Evolutionary conservation across 2,329 filamentous ascomycete genomes (phyloP), one percentile per base, ranked within the genome.

Genomic region (Scytalidium sp.): DNA sequence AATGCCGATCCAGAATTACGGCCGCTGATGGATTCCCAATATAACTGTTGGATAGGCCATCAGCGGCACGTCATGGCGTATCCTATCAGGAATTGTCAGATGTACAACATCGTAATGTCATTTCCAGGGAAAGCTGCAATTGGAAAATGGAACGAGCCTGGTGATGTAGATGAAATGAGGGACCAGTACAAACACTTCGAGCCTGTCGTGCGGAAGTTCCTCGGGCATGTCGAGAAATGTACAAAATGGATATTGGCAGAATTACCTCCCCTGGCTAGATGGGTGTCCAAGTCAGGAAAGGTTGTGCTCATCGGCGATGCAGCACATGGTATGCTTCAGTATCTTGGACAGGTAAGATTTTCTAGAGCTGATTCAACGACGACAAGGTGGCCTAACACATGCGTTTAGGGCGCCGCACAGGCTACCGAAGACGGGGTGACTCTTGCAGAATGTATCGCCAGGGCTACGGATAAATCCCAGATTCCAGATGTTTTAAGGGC

Each of bases 401-500:
- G n/a, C n/a, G n/a, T 78, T 1, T 84, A 81, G 64, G 83, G 84
- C 0, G 84, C 84, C 17, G 85, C 85, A 59, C 81, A 76, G 1
- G 78, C 81, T 0, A 72, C 88, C 1, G 84, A 88, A 59, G 84
- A 88, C 44, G 84, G 82, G 0, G 81, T 83, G 0, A 80, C 84
- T 0, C 67, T 88, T 0, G 83, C 83, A 1, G 67, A 74, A 1
- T 60, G 85, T 2, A 68, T 87, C 0, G 74, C 74, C 1, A 67
- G 72, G 2, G 66, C 83, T 19, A 65, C 69, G 39, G 65, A 64
- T 0, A 74, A 70, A 43, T 54, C 57, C 0, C 69, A 76, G 21
- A 46, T 81, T 1, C 71, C 73, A 0, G 62, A 67, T 10, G 71
- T 69, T 0, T 56, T 75, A 13, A 56, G 59, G 17, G 59, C 71